These are phyloP conservation scores for Cyclocybe aegerita DNA, from an alignment of 768 basidiomycete species.

Conservation along the genomic window DNA sequence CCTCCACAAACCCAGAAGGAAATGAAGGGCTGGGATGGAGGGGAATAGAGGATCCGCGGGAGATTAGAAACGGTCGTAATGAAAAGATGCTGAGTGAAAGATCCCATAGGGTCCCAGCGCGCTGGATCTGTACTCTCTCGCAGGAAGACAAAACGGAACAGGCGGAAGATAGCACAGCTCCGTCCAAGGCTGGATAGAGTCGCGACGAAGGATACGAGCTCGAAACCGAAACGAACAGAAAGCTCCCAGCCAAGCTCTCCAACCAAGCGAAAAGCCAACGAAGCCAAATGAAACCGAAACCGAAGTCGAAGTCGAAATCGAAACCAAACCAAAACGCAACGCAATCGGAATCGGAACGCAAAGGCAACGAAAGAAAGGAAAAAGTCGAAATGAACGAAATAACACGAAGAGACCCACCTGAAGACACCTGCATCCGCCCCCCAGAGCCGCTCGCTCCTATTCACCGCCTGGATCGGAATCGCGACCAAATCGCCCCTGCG, in stretches of 20 bases:
- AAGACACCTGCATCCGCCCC: constrained; percentile 62
- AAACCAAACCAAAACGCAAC: background rate
- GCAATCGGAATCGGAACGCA: background rate
- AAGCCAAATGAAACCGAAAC: background rate
- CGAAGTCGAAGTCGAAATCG: background rate
- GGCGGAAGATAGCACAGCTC: background rate
- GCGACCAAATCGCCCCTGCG: constrained; percentile 43
- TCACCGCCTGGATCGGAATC: constrained; percentile 52
- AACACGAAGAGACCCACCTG: constrained; percentile 33
- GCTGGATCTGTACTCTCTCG: no score
- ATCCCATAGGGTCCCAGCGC: no score
- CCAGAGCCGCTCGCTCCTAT: constrained; percentile 55
- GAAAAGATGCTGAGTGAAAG: no score
- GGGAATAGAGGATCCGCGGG: no score
- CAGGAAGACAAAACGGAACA: no score
- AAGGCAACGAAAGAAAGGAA: constrained; percentile 12
- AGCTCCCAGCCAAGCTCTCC: no score
- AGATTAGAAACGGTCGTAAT: no score
- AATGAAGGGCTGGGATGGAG: no score
- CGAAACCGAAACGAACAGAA: background rate
- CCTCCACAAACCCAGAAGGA: no score
- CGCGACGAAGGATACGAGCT: background rate
- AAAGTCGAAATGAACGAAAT: constrained; percentile 5
- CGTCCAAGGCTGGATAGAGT: no score
- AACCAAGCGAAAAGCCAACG: background rate